phyloP scores from a whole-genome alignment of 2,329 filamentous ascomycete species.

The Sporothrix dimorphospora region DNA sequence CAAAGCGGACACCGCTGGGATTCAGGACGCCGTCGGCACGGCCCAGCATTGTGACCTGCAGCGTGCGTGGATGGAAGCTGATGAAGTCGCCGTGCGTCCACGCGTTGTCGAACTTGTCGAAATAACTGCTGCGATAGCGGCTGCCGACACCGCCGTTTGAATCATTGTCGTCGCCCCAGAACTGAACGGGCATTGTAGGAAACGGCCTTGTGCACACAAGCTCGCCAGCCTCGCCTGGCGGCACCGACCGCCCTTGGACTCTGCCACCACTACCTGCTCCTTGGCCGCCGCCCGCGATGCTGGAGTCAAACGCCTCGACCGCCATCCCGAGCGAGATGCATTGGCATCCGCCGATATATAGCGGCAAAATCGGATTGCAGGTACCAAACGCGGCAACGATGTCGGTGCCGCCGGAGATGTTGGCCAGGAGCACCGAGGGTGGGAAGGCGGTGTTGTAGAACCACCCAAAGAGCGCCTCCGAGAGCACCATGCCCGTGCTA shows the following conservation, averaged over 20 bases:
- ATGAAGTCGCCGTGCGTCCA: slow-evolving; percentile 15
- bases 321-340: slow-evolving; percentile 17
- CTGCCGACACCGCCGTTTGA: background rate
- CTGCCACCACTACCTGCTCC: too few species aligned
- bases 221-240: slow-evolving; percentile 4
- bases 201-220: slow-evolving; percentile 10
- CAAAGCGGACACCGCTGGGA: slow-evolving; percentile 10
- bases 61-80: slow-evolving; percentile 9
- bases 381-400: slow-evolving; percentile 9
- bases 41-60: slow-evolving; percentile 10
- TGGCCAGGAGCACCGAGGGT: slow-evolving; percentile 2
- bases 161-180: slow-evolving; percentile 1
- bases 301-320: slow-evolving; percentile 14
- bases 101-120: background rate
- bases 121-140: background rate
- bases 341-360: slow-evolving; percentile 9
- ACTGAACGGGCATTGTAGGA: slow-evolving; percentile 9
- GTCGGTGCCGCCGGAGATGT: slow-evolving; percentile 16
- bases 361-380: background rate
- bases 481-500: background rate
- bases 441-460: background rate
- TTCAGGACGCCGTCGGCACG: slow-evolving; percentile 15
- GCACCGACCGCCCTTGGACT: slow-evolving; percentile 11
- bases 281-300: too few species aligned
- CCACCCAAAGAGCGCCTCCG: background rate